Conservation (phyloP, 148 eudicot genomes). For the Nepenthes mirabilis region DNA sequence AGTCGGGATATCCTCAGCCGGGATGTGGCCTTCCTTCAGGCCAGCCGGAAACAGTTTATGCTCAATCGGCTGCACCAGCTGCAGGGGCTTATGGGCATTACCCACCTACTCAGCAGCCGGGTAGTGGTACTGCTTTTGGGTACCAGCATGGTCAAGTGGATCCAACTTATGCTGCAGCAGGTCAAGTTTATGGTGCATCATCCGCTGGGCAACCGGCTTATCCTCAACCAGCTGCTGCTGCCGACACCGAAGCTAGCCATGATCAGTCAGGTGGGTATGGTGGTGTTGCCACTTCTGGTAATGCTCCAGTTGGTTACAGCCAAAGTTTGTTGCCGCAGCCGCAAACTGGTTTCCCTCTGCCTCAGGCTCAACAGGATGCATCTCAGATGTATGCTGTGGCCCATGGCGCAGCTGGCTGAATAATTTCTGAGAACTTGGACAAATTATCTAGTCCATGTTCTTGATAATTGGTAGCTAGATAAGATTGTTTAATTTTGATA, state of each 20-base stretch:
- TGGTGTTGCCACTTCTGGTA: too few relatives aligned
- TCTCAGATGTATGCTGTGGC: too few relatives aligned
- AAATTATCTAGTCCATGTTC: too few relatives aligned
- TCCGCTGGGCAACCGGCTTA: conserved; percentile 24
- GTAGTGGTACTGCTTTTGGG: conserved; percentile 40
- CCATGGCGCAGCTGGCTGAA: too few relatives aligned
- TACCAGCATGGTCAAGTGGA: conserved; percentile 52
- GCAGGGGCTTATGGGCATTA: conserved; percentile 52
- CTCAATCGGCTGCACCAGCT: conserved; percentile 30
- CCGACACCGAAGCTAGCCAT: too few relatives aligned
- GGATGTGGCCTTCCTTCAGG: conserved; percentile 31
- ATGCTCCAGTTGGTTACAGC: neutral
- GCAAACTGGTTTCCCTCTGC: too few relatives aligned
- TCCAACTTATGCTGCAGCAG: conserved; percentile 25
- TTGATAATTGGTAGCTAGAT: too few relatives aligned
- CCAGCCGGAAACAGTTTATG: conserved; percentile 42
- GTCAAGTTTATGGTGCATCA: conserved; percentile 28
- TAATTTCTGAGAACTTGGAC: too few relatives aligned
- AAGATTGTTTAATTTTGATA: too few relatives aligned
- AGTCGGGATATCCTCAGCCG: conserved; percentile 46
- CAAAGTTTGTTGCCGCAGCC: conserved; percentile 1
- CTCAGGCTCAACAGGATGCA: too few relatives aligned
- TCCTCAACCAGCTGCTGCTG: conserved; percentile 17
- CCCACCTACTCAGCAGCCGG: conserved; percentile 34
- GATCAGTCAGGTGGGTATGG: too few relatives aligned